Evolutionary conservation across 768 basidiomycete species (phyloP).

Genomic region (Clitopilus passeckerianus): DNA sequence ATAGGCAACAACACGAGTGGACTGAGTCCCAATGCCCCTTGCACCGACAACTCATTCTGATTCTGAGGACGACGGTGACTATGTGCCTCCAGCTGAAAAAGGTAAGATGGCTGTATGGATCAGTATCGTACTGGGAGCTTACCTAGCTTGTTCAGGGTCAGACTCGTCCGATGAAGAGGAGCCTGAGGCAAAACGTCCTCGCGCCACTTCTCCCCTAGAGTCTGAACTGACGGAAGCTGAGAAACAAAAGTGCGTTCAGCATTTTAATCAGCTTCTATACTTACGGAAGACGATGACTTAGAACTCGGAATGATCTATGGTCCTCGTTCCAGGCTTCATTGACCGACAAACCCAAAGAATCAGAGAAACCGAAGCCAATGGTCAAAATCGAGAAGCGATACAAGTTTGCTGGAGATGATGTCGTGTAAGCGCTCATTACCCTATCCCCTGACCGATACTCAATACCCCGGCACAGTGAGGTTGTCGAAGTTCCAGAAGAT

Average conservation of each 20-base stretch:
- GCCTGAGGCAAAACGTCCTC: conserved; percentile 27
- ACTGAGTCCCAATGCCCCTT: no score
- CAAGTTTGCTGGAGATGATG: conserved; percentile 72
- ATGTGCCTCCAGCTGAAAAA: conserved; percentile 47
- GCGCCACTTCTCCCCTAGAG: conserved; percentile 18
- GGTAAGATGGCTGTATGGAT: no score
- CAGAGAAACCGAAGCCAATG: conserved; percentile 26
- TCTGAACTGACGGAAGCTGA: conserved; percentile 30
- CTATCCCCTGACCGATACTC: not conserved
- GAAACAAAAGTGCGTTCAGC: conserved; percentile 36
- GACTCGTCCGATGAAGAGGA: conserved; percentile 29
- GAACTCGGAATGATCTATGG: conserved; percentile 60
- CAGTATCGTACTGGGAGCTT: no score
- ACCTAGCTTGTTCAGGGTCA: no score
- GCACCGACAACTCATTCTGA: conserved; percentile 32
- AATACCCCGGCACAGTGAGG: conserved; percentile 43
- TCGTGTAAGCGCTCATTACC: conserved; percentile 44
- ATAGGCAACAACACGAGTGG: not conserved
- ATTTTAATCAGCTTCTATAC: not conserved
- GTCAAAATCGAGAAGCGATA: conserved; percentile 70
- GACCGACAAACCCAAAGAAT: conserved; percentile 21
- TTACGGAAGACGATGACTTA: conserved; percentile 3
- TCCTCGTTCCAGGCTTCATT: conserved; percentile 62
- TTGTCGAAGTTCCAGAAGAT: conserved; percentile 66
- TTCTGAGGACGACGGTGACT: conserved; percentile 70